These are phyloP conservation scores for Raffaelea arxii DNA, from an alignment of 2,329 filamentous ascomycete genomes.

Conservation along the genomic window DNA sequence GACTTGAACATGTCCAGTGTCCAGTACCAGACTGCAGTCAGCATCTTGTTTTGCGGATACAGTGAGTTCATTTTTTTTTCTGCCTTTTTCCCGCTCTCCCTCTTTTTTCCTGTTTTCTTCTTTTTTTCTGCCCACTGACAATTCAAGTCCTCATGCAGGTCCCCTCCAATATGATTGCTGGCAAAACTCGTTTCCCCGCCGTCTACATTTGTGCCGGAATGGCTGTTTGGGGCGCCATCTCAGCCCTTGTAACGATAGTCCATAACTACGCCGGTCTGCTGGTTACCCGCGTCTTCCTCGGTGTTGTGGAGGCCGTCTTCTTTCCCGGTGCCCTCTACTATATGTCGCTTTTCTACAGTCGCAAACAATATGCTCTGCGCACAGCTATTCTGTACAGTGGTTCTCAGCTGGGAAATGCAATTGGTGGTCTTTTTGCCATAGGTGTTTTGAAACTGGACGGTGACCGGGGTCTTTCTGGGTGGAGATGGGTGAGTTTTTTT, in stretches of 20 bases:
- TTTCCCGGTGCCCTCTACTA: conserved; percentile 35
- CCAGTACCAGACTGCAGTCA: conserved; percentile 30
- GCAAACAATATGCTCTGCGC: conserved; percentile 23
- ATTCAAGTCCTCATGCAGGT: conserved; percentile 21
- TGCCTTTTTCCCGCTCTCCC: background rate
- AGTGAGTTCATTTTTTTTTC: conserved; percentile 5
- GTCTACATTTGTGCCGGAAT: conserved; percentile 41
- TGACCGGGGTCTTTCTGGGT: conserved; percentile 15
- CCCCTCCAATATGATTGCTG: conserved; percentile 26
- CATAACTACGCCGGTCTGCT: conserved; percentile 35
- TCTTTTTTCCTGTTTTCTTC: background rate
- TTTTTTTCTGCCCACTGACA: too few relatives aligned
- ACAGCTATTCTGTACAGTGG: conserved; percentile 23
- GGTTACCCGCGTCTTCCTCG: conserved; percentile 27
- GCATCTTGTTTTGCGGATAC: conserved; percentile 25
- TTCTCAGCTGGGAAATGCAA: conserved; percentile 22
- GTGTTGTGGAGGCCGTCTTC: conserved; percentile 35
- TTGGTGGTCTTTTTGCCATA: conserved; percentile 25
- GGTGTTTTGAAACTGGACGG: conserved; percentile 19
- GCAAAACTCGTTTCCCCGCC: conserved; percentile 29
- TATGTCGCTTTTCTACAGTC: conserved; percentile 30
- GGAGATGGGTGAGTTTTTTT: conserved; percentile 16
- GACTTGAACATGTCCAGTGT: conserved; percentile 21
- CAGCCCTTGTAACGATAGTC: conserved; percentile 36
- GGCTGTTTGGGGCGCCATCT: conserved; percentile 39